phyloP scores from a whole-genome alignment of 1,284 basidiomycete species.

The Heterobasidion occidentale region DNA sequence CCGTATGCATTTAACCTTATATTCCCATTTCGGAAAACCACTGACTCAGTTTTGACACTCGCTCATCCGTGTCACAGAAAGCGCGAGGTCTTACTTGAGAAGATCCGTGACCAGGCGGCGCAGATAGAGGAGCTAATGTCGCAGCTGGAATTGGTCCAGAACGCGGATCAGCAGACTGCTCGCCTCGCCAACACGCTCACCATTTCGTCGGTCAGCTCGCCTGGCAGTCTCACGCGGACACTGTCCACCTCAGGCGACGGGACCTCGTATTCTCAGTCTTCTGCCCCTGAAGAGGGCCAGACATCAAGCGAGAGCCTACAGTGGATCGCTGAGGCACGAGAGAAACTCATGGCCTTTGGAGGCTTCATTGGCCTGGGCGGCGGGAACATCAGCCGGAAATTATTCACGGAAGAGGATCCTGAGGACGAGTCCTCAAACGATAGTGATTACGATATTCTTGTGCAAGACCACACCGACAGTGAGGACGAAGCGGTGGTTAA shows the following conservation, averaged over 20 bases:
- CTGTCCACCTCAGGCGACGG: constrained; percentile 7
- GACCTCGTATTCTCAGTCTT: constrained; percentile 18
- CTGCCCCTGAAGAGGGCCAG: constrained; percentile 30
- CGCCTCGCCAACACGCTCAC: constrained; percentile 3
- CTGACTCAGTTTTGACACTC: constrained; percentile 5
- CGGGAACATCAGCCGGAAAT: constrained; percentile 39
- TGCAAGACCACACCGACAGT: constrained; percentile 15
- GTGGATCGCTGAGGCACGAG: constrained; percentile 66
- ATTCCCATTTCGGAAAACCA: neutral
- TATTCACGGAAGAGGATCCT: constrained; percentile 24
- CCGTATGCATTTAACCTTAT: constrained; percentile 40
- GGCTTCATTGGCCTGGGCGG: constrained; percentile 54
- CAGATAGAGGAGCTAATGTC: constrained; percentile 63
- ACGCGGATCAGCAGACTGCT: constrained; percentile 1
- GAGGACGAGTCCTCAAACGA: constrained; percentile 12
- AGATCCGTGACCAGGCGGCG: constrained; percentile 64
- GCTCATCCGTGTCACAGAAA: constrained; percentile 31
- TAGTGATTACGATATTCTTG: constrained; percentile 14
- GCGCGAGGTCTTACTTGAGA: constrained; percentile 65
- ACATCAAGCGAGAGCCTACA: constrained; percentile 20
- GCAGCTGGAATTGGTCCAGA: constrained; percentile 14
- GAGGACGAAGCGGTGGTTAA: constrained; percentile 5
- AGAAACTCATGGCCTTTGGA: constrained; percentile 57
- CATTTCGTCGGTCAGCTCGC: constrained; percentile 15
- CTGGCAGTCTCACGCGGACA: constrained; percentile 16